Evolutionary conservation across 1,284 basidiomycete species (phyloP).

Genomic region (Cystobasidium slooffiae): DNA sequence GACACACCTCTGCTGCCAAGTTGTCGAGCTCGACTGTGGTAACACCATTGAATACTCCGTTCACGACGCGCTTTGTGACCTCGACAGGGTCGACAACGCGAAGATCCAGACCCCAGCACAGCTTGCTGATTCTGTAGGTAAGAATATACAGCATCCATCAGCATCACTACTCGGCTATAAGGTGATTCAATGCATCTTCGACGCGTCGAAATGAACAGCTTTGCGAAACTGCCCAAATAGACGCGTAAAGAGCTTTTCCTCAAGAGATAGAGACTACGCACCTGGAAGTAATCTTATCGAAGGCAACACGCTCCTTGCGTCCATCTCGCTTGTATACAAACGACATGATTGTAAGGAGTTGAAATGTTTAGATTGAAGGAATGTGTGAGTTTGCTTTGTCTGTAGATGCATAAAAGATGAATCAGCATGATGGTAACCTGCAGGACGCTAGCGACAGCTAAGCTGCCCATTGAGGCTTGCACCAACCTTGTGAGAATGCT

Average conservation of each 20-base stretch:
- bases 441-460: background rate
- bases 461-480: too few species aligned
- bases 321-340: constrained; percentile 73
- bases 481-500: too few species aligned
- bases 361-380: background rate
- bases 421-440: background rate
- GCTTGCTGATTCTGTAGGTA: constrained; percentile 75
- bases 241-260: constrained; percentile 2
- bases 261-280: background rate
- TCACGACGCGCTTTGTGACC: constrained; percentile 91
- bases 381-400: constrained; percentile 14
- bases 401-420: background rate
- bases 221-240: background rate
- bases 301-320: constrained; percentile 82
- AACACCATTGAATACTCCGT: constrained; percentile 79
- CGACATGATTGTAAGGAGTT: constrained; percentile 60
- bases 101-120: constrained; percentile 94
- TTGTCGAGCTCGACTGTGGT: constrained; percentile 95
- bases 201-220: background rate
- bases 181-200: background rate
- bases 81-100: constrained; percentile 94
- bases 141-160: background rate
- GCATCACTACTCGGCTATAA: background rate
- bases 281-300: constrained; percentile 79
- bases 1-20: constrained; percentile 62